Conservation (phyloP, 306 rosid genomes). For the Vachellia collinsii region DNA sequence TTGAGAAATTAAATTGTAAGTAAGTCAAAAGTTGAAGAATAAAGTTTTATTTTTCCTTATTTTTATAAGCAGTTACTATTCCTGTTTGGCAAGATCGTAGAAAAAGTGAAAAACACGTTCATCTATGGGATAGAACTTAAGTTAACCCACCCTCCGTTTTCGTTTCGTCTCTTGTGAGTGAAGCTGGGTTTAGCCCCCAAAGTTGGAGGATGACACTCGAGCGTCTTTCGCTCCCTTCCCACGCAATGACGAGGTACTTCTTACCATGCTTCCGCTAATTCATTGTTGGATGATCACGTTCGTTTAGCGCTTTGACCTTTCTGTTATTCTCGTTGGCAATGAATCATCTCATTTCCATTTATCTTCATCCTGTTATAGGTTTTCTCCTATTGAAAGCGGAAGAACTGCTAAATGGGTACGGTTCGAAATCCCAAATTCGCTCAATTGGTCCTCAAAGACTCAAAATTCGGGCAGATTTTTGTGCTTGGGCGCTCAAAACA, state of each 20-base stretch:
- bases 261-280: background rate
- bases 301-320: background rate
- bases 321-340: background rate
- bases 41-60: too few species aligned
- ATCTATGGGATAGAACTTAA: too few species aligned
- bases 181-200: background rate
- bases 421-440: conserved; percentile 45
- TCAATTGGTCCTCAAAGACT: conserved; percentile 26
- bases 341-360: background rate
- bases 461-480: conserved; percentile 35
- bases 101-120: too few species aligned
- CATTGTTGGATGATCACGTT: conserved; percentile 9
- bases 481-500: conserved; percentile 47
- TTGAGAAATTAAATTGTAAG: too few species aligned
- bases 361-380: conserved; percentile 36
- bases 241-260: conserved; percentile 43
- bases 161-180: background rate
- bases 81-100: too few species aligned
- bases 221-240: conserved; percentile 37
- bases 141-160: background rate
- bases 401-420: conserved; percentile 37
- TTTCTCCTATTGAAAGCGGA: conserved; percentile 42
- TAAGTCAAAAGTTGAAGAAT: too few species aligned
- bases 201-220: conserved; percentile 16
- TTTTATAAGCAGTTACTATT: too few species aligned